Base-by-base conservation (phyloP, 1,139 yeast genomes). In the Blastobotrys raffinosifermentans region DNA sequence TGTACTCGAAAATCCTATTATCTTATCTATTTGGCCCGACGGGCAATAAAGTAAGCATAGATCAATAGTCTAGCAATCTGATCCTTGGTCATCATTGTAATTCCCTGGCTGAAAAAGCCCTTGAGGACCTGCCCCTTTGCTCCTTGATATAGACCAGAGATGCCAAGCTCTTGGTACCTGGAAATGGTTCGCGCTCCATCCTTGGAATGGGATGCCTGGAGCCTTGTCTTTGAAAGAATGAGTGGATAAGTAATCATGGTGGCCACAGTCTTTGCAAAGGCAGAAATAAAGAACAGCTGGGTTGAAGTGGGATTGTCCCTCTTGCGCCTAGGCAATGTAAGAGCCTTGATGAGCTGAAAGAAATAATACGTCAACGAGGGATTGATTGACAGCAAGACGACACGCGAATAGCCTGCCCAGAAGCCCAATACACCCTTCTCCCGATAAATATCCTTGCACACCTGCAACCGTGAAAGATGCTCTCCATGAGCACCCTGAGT, bases 351-450 rank as follows among this genome's bases (percentile, higher is more conserved):
- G 30, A 47, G 35, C 38, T 55, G 59, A 47, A 50, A 55, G 40
- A 59, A 59, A 50, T 59, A 59, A 45, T 80, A 81, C 4, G 93
- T 82, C 53, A 82, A 77, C 20, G 87, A 77, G 7, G 93, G 94
- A 60, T 82, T 82, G 45, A 77, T 65, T 34, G 89, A 79, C 41
- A 82, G 67, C 4, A 82, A 76, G 50, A 81, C 60, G 4, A 83
- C 75, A 7, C 82, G 89, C 51, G 80, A 73, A 46, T 80, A 70
- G 0, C 94, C 93, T 47, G 76, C 72, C 93, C 93, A 82, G 47
- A 81, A 75, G 1, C 87, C 87, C 8, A 70, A 58, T 31, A 77
- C 41, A 4, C 86, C 84, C 50, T 78, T 79, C 37, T 75, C 75
- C 10, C 66, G 64, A 49, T 72, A 68, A 35, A 81, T 71, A 46